A percentile compares a stretch with the other conserved stretches of the same genome.
phyloP scores from a whole-genome alignment of 768 basidiomycete species.

The Lactarius deliciosus region DNA sequence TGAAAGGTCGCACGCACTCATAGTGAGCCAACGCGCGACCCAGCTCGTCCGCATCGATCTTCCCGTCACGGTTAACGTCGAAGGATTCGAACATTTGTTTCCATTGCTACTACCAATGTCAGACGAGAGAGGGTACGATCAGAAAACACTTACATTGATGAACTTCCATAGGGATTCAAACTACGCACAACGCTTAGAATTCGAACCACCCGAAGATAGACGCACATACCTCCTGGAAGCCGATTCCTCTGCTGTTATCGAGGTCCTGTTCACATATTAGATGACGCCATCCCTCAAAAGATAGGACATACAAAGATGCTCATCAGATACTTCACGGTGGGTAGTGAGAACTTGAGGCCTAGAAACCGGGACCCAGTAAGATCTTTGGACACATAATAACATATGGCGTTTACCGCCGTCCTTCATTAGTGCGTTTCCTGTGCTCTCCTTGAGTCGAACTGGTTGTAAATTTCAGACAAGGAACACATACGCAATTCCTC shows the following conservation, averaged over 20 bases:
- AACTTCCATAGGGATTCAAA: constrained; percentile 16
- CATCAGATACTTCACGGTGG: constrained; percentile 20
- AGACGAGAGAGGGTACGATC: neutral
- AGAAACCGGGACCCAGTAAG: neutral
- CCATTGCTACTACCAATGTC: constrained; percentile 14
- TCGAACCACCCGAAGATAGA: neutral
- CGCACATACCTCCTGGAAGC: constrained; percentile 13
- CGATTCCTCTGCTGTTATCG: constrained; percentile 12
- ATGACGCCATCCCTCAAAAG: neutral
- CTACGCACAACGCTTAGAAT: neutral
- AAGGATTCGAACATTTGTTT: constrained; percentile 16
- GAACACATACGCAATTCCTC: constrained; percentile 15
- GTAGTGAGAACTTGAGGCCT: constrained; percentile 10
- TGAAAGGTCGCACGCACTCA: constrained; percentile 1
- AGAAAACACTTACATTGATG: constrained; percentile 4
- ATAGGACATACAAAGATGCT: constrained; percentile 13
- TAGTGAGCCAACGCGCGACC: constrained; percentile 12
- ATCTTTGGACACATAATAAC: too few relatives aligned
- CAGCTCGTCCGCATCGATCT: constrained; percentile 8
- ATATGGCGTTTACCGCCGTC: constrained; percentile 1
- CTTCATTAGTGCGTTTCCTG: constrained; percentile 17
- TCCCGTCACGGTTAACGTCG: constrained; percentile 6
- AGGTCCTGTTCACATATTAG: constrained; percentile 7
- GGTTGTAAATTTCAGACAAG: neutral
- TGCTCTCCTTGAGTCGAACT: neutral